Conservation (phyloP, 331 rosid species). For the Prunus yedoensis region DNA sequence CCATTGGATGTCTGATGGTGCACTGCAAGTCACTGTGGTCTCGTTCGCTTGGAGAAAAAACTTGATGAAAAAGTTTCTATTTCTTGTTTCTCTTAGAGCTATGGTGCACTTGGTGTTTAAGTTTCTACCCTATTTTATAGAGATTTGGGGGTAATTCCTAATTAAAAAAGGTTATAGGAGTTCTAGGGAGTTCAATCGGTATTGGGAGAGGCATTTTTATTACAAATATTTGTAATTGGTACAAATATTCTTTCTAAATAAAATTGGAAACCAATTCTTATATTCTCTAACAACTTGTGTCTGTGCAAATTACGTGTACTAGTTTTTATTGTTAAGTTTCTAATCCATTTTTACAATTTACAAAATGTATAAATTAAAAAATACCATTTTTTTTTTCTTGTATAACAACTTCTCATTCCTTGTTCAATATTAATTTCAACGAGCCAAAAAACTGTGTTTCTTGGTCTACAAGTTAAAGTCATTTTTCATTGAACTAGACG, state of each 20-base stretch:
- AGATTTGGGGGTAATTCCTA: neutral
- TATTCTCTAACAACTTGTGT: too few species aligned
- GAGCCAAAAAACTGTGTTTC: too few species aligned
- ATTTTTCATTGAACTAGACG: too few species aligned
- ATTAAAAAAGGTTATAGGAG: neutral
- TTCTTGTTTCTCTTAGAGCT: neutral
- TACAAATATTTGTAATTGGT: neutral
- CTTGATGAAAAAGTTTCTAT: neutral
- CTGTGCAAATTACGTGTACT: too few species aligned
- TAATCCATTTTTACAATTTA: too few species aligned
- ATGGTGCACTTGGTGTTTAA: neutral
- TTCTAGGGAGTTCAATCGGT: neutral
- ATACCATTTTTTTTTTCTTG: too few species aligned
- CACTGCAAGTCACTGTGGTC: neutral
- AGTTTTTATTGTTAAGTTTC: too few species aligned
- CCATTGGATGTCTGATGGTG: too few species aligned
- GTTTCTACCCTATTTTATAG: neutral
- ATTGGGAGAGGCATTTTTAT: neutral
- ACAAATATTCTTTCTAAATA: neutral
- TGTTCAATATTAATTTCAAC: too few species aligned
- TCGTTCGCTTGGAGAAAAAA: neutral
- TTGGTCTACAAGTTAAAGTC: accelerated
- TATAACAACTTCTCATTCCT: too few species aligned
- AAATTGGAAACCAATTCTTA: too few species aligned
- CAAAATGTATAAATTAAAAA: too few species aligned